Percentiles rank a stretch among this genome's conserved stretches.
Evolutionary conservation across 2,329 filamentous ascomycete genomes (phyloP).

Genomic region (Periconia macrospinosa): DNA sequence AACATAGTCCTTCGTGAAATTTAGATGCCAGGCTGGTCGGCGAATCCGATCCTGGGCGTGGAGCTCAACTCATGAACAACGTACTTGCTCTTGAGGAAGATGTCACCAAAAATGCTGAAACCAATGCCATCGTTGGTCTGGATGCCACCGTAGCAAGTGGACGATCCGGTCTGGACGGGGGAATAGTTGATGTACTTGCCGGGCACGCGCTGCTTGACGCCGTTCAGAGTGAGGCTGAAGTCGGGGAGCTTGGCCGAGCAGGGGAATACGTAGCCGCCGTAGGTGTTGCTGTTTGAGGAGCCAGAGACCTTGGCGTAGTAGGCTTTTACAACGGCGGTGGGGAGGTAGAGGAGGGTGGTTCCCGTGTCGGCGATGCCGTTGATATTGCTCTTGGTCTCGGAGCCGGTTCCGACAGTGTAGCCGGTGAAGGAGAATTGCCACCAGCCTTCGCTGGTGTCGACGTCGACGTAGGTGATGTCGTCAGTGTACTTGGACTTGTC

Average conservation of each 20-base stretch:
- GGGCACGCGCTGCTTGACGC: slow-evolving; percentile 54
- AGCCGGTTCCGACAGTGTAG: slow-evolving; percentile 56
- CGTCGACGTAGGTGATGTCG: slow-evolving; percentile 56
- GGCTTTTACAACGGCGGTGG: slow-evolving; percentile 53
- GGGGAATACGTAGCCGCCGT: slow-evolving; percentile 60
- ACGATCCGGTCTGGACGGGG: slow-evolving; percentile 41
- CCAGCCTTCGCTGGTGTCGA: slow-evolving; percentile 62
- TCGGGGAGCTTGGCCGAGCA: slow-evolving; percentile 56
- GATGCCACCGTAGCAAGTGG: slow-evolving; percentile 73
- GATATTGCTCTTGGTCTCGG: slow-evolving; percentile 47
- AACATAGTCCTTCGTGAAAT: not conserved
- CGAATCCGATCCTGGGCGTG: slow-evolving; percentile 49
- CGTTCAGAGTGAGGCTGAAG: slow-evolving; percentile 56
- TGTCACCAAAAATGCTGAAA: slow-evolving; percentile 73
- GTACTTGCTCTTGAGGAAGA: slow-evolving; percentile 78
- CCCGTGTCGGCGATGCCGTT: slow-evolving; percentile 69
- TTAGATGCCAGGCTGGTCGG: slow-evolving; percentile 34
- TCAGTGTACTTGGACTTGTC: slow-evolving; percentile 62
- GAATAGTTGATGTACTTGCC: slow-evolving; percentile 60
- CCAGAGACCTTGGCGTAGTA: slow-evolving; percentile 64
- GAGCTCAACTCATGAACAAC: slow-evolving; percentile 58
- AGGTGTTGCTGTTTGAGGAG: slow-evolving; percentile 49
- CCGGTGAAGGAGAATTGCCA: slow-evolving; percentile 64
- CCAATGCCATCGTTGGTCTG: slow-evolving; percentile 63
- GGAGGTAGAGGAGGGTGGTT: slow-evolving; percentile 66